These are phyloP conservation scores for Mortierella sp. DNA, from an alignment of 371 early-diverging fungal species.

Conservation along the genomic window DNA sequence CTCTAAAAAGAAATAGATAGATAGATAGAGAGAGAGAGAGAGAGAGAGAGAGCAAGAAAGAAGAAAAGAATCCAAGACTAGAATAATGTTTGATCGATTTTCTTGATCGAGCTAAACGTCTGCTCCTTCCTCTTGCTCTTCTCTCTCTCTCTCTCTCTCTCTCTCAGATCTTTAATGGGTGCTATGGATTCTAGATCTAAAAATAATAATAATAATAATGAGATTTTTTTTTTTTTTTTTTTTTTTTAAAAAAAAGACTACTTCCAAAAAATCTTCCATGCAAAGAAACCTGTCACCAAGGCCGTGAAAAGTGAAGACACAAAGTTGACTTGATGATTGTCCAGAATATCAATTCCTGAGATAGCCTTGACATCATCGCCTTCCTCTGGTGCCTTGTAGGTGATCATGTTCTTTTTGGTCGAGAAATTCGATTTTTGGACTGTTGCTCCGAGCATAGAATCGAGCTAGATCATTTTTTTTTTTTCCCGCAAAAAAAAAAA, in stretches of 20 bases:
- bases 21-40: too few relatives aligned
- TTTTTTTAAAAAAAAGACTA: not conserved
- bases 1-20: not conserved
- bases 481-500: constrained; percentile 3
- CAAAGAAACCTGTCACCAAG: constrained; percentile 40
- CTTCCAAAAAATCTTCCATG: constrained; percentile 31
- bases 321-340: constrained; percentile 82
- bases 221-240: too few relatives aligned
- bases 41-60: too few relatives aligned
- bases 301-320: constrained; percentile 59
- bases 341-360: constrained; percentile 74
- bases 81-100: too few relatives aligned
- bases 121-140: too few relatives aligned
- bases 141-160: too few relatives aligned
- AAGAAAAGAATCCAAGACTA: too few relatives aligned
- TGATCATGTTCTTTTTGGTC: constrained; percentile 67
- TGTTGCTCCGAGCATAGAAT: constrained; percentile 89
- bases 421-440: constrained; percentile 77
- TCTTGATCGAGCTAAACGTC: too few relatives aligned
- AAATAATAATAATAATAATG: too few relatives aligned
- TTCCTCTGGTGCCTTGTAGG: constrained; percentile 54
- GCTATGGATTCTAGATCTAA: too few relatives aligned
- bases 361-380: constrained; percentile 61
- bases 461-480: constrained; percentile 58
- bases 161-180: too few relatives aligned